Conservation (phyloP, 345 rosid species). For the Xanthoceras sorbifolium region DNA sequence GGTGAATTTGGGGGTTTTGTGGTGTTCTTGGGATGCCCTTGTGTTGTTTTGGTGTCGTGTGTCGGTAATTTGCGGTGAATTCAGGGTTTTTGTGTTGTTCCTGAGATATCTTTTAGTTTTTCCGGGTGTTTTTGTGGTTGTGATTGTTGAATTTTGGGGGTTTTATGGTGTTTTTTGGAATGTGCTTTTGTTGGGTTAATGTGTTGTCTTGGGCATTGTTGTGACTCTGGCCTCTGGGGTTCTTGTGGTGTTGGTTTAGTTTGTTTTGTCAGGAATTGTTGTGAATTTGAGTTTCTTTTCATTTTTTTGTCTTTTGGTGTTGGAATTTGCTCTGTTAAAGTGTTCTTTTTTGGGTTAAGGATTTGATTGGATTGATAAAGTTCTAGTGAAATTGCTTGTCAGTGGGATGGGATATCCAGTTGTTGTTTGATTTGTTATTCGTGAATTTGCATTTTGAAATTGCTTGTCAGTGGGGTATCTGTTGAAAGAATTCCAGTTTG, state of each 20-base stretch:
- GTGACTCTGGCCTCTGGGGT: background rate
- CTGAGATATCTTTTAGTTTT: background rate
- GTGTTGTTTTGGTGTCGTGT: too few relatives aligned
- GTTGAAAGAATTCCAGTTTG: background rate
- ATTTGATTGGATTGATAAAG: slow-evolving; percentile 1
- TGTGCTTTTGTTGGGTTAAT: slow-evolving; percentile 13
- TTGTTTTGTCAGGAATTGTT: slow-evolving; percentile 15
- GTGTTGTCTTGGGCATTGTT: slow-evolving; percentile 10
- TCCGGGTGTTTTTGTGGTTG: too few relatives aligned
- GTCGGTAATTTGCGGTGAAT: too few relatives aligned
- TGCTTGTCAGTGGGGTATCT: background rate
- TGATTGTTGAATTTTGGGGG: background rate
- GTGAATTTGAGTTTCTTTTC: slow-evolving; percentile 11
- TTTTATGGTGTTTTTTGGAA: background rate
- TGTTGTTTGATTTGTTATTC: background rate
- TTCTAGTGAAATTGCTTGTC: background rate
- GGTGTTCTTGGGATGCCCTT: background rate
- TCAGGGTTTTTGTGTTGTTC: slow-evolving; percentile 11
- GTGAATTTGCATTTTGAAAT: background rate
- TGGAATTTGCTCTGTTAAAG: background rate
- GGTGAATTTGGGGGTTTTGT: slow-evolving; percentile 26
- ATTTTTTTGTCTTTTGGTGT: background rate
- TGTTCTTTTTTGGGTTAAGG: background rate
- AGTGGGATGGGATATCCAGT: background rate
- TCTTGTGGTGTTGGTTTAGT: slow-evolving; percentile 6